Percentiles rank a stretch among this genome's conserved stretches.
Conservation (phyloP, 73 alveolate genomes). For the Paramecium pentaurelia region DNA sequence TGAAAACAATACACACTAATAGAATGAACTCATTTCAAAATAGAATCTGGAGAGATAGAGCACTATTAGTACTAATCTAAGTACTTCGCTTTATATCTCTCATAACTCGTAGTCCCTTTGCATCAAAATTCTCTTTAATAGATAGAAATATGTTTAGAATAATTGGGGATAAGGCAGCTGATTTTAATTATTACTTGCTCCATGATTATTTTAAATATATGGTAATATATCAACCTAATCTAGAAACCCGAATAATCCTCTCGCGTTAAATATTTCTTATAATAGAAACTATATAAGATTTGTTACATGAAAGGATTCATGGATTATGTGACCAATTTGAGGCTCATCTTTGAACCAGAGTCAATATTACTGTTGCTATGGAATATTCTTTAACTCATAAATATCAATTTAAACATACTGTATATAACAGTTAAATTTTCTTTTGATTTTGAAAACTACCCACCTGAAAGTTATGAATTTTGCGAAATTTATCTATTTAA, state of each 20-base stretch:
- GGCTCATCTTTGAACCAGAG: background rate
- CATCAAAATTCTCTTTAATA: background rate
- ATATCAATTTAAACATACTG: background rate
- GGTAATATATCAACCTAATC: background rate
- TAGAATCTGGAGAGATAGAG: background rate
- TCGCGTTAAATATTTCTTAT: background rate
- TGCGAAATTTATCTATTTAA: background rate
- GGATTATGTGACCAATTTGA: background rate
- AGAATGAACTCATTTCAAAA: slow-evolving; percentile 15
- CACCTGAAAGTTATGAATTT: background rate
- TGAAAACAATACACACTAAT: background rate
- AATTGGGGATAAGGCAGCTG: slow-evolving; percentile 31
- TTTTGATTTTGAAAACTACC: background rate
- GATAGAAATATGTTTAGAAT: slow-evolving; percentile 28
- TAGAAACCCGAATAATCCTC: slow-evolving; percentile 6
- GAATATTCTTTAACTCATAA: background rate
- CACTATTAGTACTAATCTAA: background rate
- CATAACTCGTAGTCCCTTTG: background rate
- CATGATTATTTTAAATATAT: slow-evolving; percentile 6
- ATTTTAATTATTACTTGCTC: background rate
- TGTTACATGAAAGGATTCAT: background rate
- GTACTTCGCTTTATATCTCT: slow-evolving; percentile 1
- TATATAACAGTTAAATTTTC: slow-evolving; percentile 29
- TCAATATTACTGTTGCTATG: background rate
- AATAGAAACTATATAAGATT: background rate